Evolutionary conservation across 768 basidiomycete genomes (phyloP).

Genomic region (Phanerochaete sordida): DNA sequence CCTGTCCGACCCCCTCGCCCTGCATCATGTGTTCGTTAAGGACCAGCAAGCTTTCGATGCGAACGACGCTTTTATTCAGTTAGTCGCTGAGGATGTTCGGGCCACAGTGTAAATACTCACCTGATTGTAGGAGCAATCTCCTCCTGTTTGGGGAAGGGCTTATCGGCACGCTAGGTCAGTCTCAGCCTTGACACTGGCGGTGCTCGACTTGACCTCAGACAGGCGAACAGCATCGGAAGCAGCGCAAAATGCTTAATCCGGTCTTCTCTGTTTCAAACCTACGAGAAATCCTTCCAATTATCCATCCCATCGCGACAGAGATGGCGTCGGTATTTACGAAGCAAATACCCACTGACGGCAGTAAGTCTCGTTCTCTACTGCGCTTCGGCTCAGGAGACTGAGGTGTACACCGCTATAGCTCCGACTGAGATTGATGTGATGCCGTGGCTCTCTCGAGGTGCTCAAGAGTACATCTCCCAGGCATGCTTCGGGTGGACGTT

Average conservation of each 20-base stretch:
- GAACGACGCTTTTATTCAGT: constrained; percentile 12
- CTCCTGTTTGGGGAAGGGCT: constrained; percentile 33
- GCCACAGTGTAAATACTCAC: neutral
- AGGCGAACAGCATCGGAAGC: constrained; percentile 20
- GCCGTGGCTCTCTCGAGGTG: constrained; percentile 23
- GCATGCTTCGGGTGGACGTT: constrained; percentile 24
- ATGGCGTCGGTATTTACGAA: constrained; percentile 15
- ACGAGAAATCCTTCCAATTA: constrained; percentile 15
- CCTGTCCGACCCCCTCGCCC: constrained; percentile 21
- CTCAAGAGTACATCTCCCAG: constrained; percentile 24
- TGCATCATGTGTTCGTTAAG: constrained; percentile 18
- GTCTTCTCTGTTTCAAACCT: constrained; percentile 18
- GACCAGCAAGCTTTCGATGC: constrained; percentile 9
- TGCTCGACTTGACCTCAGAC: neutral
- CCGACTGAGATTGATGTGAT: constrained; percentile 19
- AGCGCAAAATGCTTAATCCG: constrained; percentile 21
- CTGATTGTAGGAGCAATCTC: neutral
- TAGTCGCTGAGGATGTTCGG: neutral
- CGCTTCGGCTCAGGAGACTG: neutral
- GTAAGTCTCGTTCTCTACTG: neutral
- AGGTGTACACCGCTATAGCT: neutral
- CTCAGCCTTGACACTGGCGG: neutral
- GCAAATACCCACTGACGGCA: neutral
- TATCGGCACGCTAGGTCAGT: constrained; percentile 32
- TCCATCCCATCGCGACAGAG: constrained; percentile 12